phyloP scores from a whole-genome alignment of 1,284 basidiomycete species.

The Leccinum ponderosum region DNA sequence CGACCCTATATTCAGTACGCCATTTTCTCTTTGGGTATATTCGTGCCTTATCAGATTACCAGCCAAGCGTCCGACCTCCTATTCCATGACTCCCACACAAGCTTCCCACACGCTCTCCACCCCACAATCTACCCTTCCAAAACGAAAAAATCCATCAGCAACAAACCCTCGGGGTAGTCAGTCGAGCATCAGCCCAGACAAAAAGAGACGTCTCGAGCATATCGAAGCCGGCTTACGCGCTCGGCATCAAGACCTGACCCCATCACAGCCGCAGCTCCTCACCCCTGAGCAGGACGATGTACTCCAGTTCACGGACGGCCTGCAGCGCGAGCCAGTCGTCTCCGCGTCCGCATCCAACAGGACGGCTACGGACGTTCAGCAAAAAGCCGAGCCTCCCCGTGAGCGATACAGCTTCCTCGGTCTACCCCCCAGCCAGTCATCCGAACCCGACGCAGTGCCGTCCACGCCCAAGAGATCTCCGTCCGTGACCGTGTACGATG shows the following conservation, averaged over 20 bases:
- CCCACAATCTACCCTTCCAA: slow-evolving; percentile 2
- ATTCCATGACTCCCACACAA: neutral
- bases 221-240: slow-evolving; percentile 19
- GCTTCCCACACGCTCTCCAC: neutral
- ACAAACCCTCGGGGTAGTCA: too few species aligned
- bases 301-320: slow-evolving; percentile 19
- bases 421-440: slow-evolving; percentile 2
- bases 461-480: neutral
- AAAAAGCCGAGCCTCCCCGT: neutral
- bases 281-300: neutral
- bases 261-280: neutral
- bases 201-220: slow-evolving; percentile 10
- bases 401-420: slow-evolving; percentile 23
- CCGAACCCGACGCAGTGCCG: neutral
- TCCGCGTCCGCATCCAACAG: slow-evolving; percentile 3
- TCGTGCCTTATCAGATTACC: neutral
- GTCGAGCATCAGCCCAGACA: neutral
- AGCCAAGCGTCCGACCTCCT: neutral
- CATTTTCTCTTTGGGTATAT: neutral
- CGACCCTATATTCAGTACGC: slow-evolving; percentile 24
- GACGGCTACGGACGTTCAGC: neutral
- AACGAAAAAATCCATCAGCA: neutral
- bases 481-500: neutral
- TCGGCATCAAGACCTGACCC: neutral
- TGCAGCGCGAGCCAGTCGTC: neutral